Conservation (phyloP, 768 basidiomycete genomes). For the Suillus subaureus region DNA sequence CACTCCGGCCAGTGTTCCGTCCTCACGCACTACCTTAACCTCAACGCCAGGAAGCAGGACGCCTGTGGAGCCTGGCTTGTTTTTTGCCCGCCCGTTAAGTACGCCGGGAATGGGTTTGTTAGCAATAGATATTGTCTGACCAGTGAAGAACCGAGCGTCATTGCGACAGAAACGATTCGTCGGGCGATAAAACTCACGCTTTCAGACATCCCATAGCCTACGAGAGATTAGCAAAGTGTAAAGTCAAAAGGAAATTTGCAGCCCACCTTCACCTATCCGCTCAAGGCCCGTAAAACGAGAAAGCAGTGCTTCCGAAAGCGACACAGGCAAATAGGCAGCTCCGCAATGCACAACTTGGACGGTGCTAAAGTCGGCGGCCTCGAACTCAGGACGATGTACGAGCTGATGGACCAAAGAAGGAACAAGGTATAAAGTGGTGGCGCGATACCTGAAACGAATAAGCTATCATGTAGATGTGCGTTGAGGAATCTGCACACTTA, state of each 20-base stretch:
- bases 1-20: slow-evolving; percentile 53
- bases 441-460: slow-evolving; percentile 47
- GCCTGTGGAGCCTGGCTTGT: slow-evolving; percentile 50
- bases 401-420: slow-evolving; percentile 71
- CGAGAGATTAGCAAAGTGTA: slow-evolving; percentile 8
- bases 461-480: not conserved
- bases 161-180: not conserved
- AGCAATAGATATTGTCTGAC: slow-evolving; percentile 58
- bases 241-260: not conserved
- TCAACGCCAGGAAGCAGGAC: slow-evolving; percentile 66
- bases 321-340: slow-evolving; percentile 68
- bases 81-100: slow-evolving; percentile 45
- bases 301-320: slow-evolving; percentile 47
- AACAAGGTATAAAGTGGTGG: slow-evolving; percentile 52
- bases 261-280: slow-evolving; percentile 49
- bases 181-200: slow-evolving; percentile 40
- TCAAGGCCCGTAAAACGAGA: slow-evolving; percentile 38
- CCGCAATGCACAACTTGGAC: slow-evolving; percentile 50
- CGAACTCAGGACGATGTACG: slow-evolving; percentile 51
- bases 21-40: slow-evolving; percentile 60
- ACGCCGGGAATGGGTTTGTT: slow-evolving; percentile 45
- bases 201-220: slow-evolving; percentile 78
- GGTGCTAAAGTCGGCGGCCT: slow-evolving; percentile 54
- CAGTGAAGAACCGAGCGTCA: slow-evolving; percentile 7
- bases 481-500: slow-evolving; percentile 45